Evolutionary conservation across 495 filamentous ascomycete genomes (phyloP).

Genomic region (Tuber microsphaerosporum): DNA sequence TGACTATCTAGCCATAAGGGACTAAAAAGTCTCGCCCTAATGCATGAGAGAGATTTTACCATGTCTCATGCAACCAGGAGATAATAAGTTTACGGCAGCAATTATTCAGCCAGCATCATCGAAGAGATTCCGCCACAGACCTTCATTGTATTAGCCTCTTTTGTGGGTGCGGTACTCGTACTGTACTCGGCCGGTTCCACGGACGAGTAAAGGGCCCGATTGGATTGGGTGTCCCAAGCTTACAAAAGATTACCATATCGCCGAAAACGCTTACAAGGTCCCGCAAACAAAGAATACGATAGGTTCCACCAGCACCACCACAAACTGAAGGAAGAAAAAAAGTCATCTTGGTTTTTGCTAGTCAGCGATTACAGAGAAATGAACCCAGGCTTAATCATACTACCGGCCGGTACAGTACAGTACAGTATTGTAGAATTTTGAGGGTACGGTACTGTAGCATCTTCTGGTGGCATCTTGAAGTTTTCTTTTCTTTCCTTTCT

Average conservation of each 20-base stretch:
- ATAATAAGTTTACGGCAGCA: no score
- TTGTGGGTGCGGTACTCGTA: background rate
- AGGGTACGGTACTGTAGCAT: background rate
- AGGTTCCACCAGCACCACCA: background rate
- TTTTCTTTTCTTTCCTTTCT: background rate
- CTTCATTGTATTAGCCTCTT: background rate
- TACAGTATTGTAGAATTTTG: background rate
- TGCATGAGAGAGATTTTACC: no score
- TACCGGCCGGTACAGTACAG: no score
- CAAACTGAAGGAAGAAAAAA: background rate
- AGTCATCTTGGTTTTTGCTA: background rate
- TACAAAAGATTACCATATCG: background rate
- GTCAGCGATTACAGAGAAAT: background rate
- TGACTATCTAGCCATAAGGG: no score
- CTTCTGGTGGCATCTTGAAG: constrained; percentile 1
- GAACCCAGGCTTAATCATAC: background rate
- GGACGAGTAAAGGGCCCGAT: background rate
- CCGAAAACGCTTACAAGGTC: background rate
- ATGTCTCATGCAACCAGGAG: no score
- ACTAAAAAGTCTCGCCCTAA: no score
- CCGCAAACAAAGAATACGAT: background rate
- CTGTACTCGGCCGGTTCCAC: background rate
- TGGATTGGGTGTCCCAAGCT: background rate
- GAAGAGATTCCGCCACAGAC: background rate
- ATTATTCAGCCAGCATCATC: background rate